phyloP scores from a whole-genome alignment of 306 rosid species.

The Gynostemma pentaphyllum region DNA sequence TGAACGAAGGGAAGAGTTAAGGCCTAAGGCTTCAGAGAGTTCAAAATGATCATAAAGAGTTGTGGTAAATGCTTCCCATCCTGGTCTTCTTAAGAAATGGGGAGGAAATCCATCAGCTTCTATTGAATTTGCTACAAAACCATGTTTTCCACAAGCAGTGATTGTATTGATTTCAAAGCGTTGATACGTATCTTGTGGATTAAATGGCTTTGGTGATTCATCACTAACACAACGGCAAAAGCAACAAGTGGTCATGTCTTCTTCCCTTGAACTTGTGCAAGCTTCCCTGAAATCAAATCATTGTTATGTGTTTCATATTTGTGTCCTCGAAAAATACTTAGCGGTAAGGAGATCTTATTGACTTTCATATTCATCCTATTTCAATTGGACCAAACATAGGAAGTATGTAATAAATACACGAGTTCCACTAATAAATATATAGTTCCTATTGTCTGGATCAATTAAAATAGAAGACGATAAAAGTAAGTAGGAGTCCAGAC shows the following conservation, averaged over 20 bases:
- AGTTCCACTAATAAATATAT: too few relatives aligned
- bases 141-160: constrained; percentile 10
- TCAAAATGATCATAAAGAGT: constrained; percentile 15
- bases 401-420: too few relatives aligned
- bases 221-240: constrained; percentile 8
- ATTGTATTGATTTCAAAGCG: constrained; percentile 31
- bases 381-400: too few relatives aligned
- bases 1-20: constrained; percentile 26
- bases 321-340: too few relatives aligned
- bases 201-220: constrained; percentile 15
- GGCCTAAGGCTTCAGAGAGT: constrained; percentile 40
- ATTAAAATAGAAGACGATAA: too few relatives aligned
- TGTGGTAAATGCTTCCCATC: constrained; percentile 32
- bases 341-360: too few relatives aligned
- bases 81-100: constrained; percentile 22
- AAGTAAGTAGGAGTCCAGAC: too few relatives aligned
- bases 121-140: constrained; percentile 42
- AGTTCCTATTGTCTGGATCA: too few relatives aligned
- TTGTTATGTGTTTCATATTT: too few relatives aligned
- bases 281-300: too few relatives aligned
- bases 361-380: too few relatives aligned
- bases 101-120: constrained; percentile 42
- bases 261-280: constrained; percentile 19
- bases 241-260: constrained; percentile 9
- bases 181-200: constrained; percentile 18